A percentile compares a stretch with the other conserved stretches of the same genome.
phyloP scores from a whole-genome alignment of 2,329 filamentous ascomycete genomes.

The Gnomoniopsis sp. region DNA sequence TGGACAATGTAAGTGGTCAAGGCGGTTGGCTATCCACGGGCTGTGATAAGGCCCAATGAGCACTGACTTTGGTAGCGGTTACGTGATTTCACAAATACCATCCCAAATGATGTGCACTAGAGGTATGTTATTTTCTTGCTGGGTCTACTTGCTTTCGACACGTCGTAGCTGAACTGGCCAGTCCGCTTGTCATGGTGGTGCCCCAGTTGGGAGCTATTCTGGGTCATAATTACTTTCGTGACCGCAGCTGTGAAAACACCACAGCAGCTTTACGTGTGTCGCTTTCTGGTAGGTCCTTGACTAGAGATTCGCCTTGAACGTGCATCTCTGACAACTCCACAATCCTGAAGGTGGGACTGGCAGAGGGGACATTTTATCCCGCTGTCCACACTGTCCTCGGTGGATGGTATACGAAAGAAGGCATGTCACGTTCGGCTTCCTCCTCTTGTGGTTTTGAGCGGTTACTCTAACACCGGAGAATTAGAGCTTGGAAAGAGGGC shows the following conservation, averaged over 20 bases:
- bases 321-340: background rate
- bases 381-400: constrained; percentile 18
- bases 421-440: background rate
- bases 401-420: constrained; percentile 18
- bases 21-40: rapidly evolving
- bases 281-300: constrained; percentile 10
- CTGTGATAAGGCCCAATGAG: too few species aligned
- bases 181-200: constrained; percentile 20
- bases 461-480: background rate
- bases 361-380: constrained; percentile 19
- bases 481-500: constrained; percentile 16
- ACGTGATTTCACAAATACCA: constrained; percentile 18
- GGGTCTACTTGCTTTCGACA: background rate
- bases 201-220: constrained; percentile 18
- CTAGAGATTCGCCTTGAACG: background rate
- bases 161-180: background rate
- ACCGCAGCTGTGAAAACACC: constrained; percentile 17
- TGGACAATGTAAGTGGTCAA: constrained; percentile 15
- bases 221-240: constrained; percentile 19
- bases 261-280: constrained; percentile 16
- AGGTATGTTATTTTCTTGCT: background rate
- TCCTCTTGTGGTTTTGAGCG: background rate
- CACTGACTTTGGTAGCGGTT: constrained; percentile 11
- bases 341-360: constrained; percentile 14
- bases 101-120: constrained; percentile 19